A percentile compares a stretch with the other conserved stretches of the same genome.
phyloP scores from a whole-genome alignment of 1,284 basidiomycete genomes.

The Irpex sp. region DNA sequence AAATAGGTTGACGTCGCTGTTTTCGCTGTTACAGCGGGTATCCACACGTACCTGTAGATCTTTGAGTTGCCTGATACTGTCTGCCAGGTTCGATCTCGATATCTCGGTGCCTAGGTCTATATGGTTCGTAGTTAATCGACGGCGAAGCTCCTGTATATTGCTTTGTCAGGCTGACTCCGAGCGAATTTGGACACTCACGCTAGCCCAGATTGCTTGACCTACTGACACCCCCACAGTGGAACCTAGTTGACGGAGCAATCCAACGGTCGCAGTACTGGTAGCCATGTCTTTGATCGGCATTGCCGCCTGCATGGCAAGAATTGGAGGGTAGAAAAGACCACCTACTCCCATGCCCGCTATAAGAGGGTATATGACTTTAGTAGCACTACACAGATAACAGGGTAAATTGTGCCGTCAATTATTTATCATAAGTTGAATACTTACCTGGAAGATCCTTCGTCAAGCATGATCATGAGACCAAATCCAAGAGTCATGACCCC shows the following conservation, averaged over 20 bases:
- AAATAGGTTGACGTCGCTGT: background rate
- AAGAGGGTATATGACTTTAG: constrained; percentile 29
- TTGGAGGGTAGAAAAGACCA: constrained; percentile 30
- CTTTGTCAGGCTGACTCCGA: no score
- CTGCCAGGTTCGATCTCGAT: constrained; percentile 42
- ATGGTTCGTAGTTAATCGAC: constrained; percentile 33
- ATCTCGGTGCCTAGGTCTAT: constrained; percentile 30
- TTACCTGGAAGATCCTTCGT: constrained; percentile 21
- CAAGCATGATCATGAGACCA: constrained; percentile 32
- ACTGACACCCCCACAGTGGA: constrained; percentile 60
- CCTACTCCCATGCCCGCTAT: constrained; percentile 31
- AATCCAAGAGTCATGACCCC: constrained; percentile 27
- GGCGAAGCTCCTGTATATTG: constrained; percentile 34
- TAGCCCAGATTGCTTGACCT: constrained; percentile 60
- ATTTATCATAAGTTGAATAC: background rate
- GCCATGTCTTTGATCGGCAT: constrained; percentile 46
- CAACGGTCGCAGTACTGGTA: constrained; percentile 45
- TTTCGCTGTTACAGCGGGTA: no score
- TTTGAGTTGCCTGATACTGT: constrained; percentile 45
- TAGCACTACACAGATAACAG: constrained; percentile 15
- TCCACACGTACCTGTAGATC: constrained; percentile 40
- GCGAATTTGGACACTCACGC: no score
- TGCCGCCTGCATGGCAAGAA: constrained; percentile 36
- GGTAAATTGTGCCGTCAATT: constrained; percentile 11
- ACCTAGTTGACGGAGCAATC: constrained; percentile 39